phyloP scores from a whole-genome alignment of 495 filamentous ascomycete genomes.

The Thermothielavioides terrestris region DNA sequence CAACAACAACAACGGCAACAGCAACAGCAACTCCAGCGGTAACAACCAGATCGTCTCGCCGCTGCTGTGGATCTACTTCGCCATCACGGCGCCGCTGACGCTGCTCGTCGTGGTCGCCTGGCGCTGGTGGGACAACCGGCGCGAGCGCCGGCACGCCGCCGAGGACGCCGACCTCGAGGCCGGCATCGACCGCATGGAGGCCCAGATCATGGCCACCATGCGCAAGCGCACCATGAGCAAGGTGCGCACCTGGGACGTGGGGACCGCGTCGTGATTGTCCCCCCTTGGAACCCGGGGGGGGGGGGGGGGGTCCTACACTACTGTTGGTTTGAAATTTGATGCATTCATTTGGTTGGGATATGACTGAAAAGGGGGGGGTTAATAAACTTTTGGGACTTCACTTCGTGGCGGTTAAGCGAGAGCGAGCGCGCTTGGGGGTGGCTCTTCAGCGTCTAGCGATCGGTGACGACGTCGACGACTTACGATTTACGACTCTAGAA shows the following conservation, averaged over 20 bases:
- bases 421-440: neutral
- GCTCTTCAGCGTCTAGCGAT: neutral
- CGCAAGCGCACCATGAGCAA: slow-evolving; percentile 46
- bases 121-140: slow-evolving; percentile 38
- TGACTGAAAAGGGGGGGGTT: neutral
- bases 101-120: slow-evolving; percentile 36
- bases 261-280: neutral
- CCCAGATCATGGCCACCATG: slow-evolving; percentile 44
- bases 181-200: slow-evolving; percentile 47
- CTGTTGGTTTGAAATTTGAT: too few species aligned
- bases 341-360: neutral
- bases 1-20: neutral
- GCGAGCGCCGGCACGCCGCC: slow-evolving; percentile 34
- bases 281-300: too few species aligned
- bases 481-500: neutral
- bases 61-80: slow-evolving; percentile 49
- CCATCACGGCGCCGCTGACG: slow-evolving; percentile 43
- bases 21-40: slow-evolving; percentile 6
- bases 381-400: neutral
- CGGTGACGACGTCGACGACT: neutral
- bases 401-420: neutral
- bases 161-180: slow-evolving; percentile 44
- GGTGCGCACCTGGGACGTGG: slow-evolving; percentile 36
- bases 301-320: too few species aligned
- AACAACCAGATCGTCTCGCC: too few species aligned